Evolutionary conservation across 2,329 filamentous ascomycete genomes (phyloP).

Genomic region (Epichloe baconii): DNA sequence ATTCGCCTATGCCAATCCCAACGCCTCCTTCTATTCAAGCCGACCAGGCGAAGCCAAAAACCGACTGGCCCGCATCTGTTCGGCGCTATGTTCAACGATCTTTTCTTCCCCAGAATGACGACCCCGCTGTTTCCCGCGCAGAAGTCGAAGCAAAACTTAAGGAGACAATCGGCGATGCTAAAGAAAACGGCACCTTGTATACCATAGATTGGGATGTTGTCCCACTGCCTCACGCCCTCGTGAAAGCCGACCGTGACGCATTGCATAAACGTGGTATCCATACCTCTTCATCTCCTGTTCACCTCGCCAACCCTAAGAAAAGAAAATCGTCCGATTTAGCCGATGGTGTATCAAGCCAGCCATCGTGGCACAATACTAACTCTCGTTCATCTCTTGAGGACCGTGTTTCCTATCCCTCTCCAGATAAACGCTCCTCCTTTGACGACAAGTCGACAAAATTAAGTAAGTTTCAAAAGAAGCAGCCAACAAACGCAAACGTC

Average conservation of each 20-base stretch:
- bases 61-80: constrained; percentile 71
- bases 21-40: constrained; percentile 13
- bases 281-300: constrained; percentile 12
- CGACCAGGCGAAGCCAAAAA: constrained; percentile 41
- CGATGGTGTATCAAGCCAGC: constrained; percentile 39
- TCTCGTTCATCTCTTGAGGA: constrained; percentile 49
- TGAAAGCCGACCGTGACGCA: constrained; percentile 54
- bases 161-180: constrained; percentile 69
- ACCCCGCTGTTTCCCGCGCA: constrained; percentile 44
- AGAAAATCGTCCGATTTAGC: constrained; percentile 63
- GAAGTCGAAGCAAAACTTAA: constrained; percentile 82
- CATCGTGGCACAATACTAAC: constrained; percentile 68
- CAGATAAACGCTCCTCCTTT: constrained; percentile 25
- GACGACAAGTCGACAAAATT: constrained; percentile 36
- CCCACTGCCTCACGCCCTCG: constrained; percentile 74
- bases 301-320: constrained; percentile 48
- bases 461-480: constrained; percentile 85
- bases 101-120: constrained; percentile 62
- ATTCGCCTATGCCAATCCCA: constrained; percentile 18
- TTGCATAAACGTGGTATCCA: constrained; percentile 26
- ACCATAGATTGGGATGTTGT: constrained; percentile 71
- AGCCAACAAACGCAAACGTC: constrained; percentile 74
- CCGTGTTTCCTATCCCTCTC: constrained; percentile 52
- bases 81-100: constrained; percentile 81
- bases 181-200: constrained; percentile 58